phyloP scores from a whole-genome alignment of 1,284 basidiomycete species.

The Melampsora americana region DNA sequence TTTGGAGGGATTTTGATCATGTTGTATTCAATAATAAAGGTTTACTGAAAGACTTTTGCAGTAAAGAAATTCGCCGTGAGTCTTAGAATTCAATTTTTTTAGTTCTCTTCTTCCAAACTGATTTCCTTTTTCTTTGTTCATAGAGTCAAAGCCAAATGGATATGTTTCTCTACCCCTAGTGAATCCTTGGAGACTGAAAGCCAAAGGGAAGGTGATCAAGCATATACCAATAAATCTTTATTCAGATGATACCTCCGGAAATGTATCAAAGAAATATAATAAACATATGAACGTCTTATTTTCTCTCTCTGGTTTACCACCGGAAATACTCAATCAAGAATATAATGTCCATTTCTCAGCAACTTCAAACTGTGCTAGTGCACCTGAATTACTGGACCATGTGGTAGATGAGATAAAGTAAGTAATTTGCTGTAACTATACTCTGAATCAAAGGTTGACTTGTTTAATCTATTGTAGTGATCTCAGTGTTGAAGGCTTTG shows the following conservation, averaged over 20 bases:
- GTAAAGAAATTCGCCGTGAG: too few relatives aligned
- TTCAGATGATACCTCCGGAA: slow-evolving; percentile 59
- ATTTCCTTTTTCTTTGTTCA: too few relatives aligned
- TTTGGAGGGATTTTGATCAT: too few relatives aligned
- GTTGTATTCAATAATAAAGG: too few relatives aligned
- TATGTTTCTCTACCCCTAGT: too few relatives aligned
- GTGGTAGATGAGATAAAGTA: slow-evolving; percentile 16
- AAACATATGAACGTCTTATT: slow-evolving; percentile 57
- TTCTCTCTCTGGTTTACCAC: slow-evolving; percentile 53
- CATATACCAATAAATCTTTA: slow-evolving; percentile 56
- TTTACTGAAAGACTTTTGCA: too few relatives aligned
- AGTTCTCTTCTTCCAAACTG: too few relatives aligned
- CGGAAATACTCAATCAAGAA: slow-evolving; percentile 47
- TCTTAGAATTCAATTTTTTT: too few relatives aligned
- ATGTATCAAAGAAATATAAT: slow-evolving; percentile 59
- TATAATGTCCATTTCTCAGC: slow-evolving; percentile 56
- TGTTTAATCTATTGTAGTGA: not conserved
- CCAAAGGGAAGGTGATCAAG: not conserved
- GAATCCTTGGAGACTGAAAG: too few relatives aligned
- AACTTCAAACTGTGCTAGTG: slow-evolving; percentile 54
- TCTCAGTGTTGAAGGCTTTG: not conserved
- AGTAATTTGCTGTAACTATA: too few relatives aligned
- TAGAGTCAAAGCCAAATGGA: too few relatives aligned
- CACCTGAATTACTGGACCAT: not conserved
- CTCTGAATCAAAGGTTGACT: too few relatives aligned